Percentiles rank a stretch among this genome's conserved stretches.
These are phyloP conservation scores for Saccharomycopsis sp. DNA, from an alignment of 805 yeast species.

Conservation along the genomic window DNA sequence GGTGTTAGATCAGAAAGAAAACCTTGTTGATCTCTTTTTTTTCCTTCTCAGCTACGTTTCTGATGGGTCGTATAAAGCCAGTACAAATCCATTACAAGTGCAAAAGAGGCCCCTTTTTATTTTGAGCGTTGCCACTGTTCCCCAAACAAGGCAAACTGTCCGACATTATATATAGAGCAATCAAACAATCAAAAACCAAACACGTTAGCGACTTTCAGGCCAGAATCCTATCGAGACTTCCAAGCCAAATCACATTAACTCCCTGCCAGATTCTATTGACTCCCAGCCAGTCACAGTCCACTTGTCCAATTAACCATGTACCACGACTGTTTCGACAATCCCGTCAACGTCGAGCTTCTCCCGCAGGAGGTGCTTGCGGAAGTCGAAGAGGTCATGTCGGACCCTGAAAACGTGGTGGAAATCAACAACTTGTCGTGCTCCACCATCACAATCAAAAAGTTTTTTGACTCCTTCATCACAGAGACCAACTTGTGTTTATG, in stretches of 20 bases:
- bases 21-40: background rate
- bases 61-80: background rate
- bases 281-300: too few relatives aligned
- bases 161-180: too few relatives aligned
- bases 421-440: slow-evolving; percentile 9
- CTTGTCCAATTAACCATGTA: slow-evolving; percentile 10
- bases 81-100: background rate
- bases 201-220: too few relatives aligned
- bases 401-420: slow-evolving; percentile 10
- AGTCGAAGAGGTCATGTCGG: slow-evolving; percentile 2
- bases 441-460: slow-evolving; percentile 8
- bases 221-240: too few relatives aligned
- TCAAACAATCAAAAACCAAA: too few relatives aligned
- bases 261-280: too few relatives aligned
- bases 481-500: slow-evolving; percentile 13
- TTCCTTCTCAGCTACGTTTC: background rate
- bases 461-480: slow-evolving; percentile 13
- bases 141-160: too few relatives aligned
- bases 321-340: slow-evolving; percentile 14
- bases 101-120: background rate
- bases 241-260: too few relatives aligned
- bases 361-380: slow-evolving; percentile 3
- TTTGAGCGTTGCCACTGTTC: too few relatives aligned
- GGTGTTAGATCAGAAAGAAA: background rate
- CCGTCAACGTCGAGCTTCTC: slow-evolving; percentile 11